Conservation (phyloP, 768 basidiomycete species). For the Hypholoma sublateritium region DNA sequence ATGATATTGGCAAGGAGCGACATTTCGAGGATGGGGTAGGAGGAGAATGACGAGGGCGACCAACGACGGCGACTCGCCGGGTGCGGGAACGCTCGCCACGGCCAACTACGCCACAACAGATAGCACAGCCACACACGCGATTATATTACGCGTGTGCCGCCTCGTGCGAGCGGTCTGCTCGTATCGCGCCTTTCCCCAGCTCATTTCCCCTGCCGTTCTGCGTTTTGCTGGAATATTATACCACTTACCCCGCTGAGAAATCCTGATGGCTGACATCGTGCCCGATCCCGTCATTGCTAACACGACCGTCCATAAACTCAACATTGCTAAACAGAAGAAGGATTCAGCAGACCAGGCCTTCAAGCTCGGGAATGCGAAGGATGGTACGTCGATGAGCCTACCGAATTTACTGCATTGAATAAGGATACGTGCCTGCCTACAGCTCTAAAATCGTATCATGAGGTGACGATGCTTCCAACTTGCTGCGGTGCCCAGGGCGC, state of each 20-base stretch:
- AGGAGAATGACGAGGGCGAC: constrained; percentile 11
- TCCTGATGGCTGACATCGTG: constrained; percentile 25
- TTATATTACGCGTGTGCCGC: constrained; percentile 11
- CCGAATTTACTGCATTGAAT: background rate
- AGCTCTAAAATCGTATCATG: constrained; percentile 76
- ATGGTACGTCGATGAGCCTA: constrained; percentile 41
- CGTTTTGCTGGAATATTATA: background rate
- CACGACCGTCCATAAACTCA: constrained; percentile 48
- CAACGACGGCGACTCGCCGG: constrained; percentile 4
- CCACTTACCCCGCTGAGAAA: background rate
- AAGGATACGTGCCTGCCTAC: background rate
- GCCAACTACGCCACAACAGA: constrained; percentile 29
- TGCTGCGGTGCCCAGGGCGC: background rate
- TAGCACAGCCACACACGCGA: constrained; percentile 37
- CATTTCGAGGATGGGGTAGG: constrained; percentile 38
- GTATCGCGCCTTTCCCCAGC: constrained; percentile 7
- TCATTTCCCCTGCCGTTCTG: constrained; percentile 6
- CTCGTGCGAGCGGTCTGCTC: constrained; percentile 8
- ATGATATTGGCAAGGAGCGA: constrained; percentile 66
- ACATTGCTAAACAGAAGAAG: constrained; percentile 66
- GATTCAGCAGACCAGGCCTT: constrained; percentile 67
- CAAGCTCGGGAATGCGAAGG: constrained; percentile 60
- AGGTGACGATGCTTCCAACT: constrained; percentile 40
- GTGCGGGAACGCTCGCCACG: constrained; percentile 11
- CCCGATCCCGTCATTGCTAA: constrained; percentile 18